These are phyloP conservation scores for Chimonanthus salicifolius DNA, from an alignment of 164 flowering plant species.

Conservation along the genomic window DNA sequence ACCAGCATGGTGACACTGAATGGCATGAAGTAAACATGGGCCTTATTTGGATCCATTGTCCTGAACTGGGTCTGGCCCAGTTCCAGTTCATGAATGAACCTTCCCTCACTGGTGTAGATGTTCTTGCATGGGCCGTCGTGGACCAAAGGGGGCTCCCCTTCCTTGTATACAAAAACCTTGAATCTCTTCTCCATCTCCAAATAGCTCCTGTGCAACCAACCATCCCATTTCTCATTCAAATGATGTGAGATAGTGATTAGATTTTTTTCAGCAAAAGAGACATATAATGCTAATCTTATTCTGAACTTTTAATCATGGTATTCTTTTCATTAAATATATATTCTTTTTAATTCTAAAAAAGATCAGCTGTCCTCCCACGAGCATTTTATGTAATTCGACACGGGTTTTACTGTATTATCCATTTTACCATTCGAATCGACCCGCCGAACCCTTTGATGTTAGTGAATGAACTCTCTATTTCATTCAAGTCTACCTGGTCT, in stretches of 20 bases:
- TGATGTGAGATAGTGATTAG: not conserved
- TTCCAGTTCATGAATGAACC: constrained; percentile 20
- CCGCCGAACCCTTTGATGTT: no score
- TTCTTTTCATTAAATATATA: no score
- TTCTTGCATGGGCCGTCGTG: constrained; percentile 23
- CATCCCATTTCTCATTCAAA: not conserved
- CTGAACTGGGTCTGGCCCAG: constrained; percentile 10
- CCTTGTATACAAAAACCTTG: constrained; percentile 17
- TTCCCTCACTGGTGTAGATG: constrained; percentile 18
- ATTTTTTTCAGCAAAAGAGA: not conserved
- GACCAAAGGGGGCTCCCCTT: constrained; percentile 21
- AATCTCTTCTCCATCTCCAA: constrained; percentile 19
- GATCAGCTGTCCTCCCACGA: no score
- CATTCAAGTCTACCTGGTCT: no score
- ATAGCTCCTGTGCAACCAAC: constrained; percentile 11
- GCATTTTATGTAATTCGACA: no score
- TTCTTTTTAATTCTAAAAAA: no score
- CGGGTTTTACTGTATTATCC: no score
- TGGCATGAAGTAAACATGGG: constrained; percentile 20
- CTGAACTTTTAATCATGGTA: no score
- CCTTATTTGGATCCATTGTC: constrained; percentile 5
- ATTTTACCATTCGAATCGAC: no score
- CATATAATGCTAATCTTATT: no score
- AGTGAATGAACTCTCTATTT: no score
- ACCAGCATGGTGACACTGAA: constrained; percentile 17